Evolutionary conservation across 2,329 filamentous ascomycete genomes (phyloP).

Genomic region (Bipolaris oryzae): DNA sequence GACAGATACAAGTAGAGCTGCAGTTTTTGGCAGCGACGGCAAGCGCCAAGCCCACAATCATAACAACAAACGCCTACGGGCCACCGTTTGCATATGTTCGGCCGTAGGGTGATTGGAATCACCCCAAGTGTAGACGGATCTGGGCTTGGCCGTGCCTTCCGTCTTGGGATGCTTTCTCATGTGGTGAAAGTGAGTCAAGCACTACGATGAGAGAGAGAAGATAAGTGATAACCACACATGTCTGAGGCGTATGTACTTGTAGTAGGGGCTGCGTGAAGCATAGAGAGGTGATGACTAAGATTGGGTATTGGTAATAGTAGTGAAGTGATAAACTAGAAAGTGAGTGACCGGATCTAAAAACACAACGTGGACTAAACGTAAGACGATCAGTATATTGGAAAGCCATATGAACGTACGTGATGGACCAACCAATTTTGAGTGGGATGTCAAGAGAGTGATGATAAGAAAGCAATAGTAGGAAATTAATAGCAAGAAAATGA

Average conservation of each 20-base stretch:
- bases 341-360: too few species aligned
- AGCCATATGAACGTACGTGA: too few species aligned
- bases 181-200: slow-evolving; percentile 6
- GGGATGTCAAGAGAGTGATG: neutral
- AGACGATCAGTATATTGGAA: neutral
- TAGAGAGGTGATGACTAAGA: neutral
- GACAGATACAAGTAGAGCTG: neutral
- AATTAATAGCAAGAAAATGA: neutral
- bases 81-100: neutral
- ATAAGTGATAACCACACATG: neutral
- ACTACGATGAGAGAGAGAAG: slow-evolving; percentile 1
- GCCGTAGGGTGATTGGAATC: neutral
- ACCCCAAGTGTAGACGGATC: slow-evolving; percentile 1
- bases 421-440: neutral
- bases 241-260: neutral
- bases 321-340: neutral
- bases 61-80: neutral
- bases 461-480: neutral
- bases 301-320: neutral
- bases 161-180: neutral
- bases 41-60: slow-evolving; percentile 8
- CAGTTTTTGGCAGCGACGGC: neutral
- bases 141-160: slow-evolving; percentile 12
- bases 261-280: neutral
- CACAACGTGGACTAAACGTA: neutral